Percentiles rank a stretch among this genome's conserved stretches.
These are phyloP conservation scores for Venturiaceae sp. DNA, from an alignment of 2,329 filamentous ascomycete genomes.

Conservation along the genomic window DNA sequence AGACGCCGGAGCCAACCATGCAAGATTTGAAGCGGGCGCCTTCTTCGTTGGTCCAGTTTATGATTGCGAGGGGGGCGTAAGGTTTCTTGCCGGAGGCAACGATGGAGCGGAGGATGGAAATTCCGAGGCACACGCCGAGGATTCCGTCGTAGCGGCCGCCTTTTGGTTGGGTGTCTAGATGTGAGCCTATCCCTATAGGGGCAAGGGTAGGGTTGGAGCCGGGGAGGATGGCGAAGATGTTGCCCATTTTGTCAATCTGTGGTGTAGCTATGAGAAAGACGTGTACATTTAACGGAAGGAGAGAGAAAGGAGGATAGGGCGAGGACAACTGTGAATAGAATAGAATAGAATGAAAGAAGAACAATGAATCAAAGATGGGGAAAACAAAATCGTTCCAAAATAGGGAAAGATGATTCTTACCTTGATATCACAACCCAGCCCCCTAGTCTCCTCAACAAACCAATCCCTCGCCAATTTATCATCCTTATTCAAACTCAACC, in stretches of 20 bases:
- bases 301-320: too few species aligned
- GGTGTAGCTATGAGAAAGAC: conserved; percentile 27
- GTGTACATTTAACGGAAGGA: too few species aligned
- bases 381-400: neutral
- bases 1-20: conserved; percentile 67
- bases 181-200: conserved; percentile 40
- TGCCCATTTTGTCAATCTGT: conserved; percentile 66
- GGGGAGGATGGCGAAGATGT: conserved; percentile 64
- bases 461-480: conserved; percentile 66
- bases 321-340: too few species aligned
- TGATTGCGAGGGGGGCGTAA: conserved; percentile 59
- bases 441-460: conserved; percentile 58
- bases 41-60: conserved; percentile 80
- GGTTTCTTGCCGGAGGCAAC: conserved; percentile 59
- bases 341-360: too few species aligned
- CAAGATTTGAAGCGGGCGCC: conserved; percentile 69
- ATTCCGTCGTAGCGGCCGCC: conserved; percentile 71
- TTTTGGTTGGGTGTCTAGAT: conserved; percentile 46
- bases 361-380: neutral
- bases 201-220: conserved; percentile 55
- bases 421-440: conserved; percentile 45
- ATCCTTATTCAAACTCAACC: conserved; percentile 59
- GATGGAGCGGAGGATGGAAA: conserved; percentile 62
- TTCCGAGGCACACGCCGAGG: conserved; percentile 59
- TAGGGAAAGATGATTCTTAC: neutral